Percentiles rank a stretch among this genome's conserved stretches.
These are phyloP conservation scores for Firmiana major DNA, from an alignment of 345 rosid species.

Conservation along the genomic window DNA sequence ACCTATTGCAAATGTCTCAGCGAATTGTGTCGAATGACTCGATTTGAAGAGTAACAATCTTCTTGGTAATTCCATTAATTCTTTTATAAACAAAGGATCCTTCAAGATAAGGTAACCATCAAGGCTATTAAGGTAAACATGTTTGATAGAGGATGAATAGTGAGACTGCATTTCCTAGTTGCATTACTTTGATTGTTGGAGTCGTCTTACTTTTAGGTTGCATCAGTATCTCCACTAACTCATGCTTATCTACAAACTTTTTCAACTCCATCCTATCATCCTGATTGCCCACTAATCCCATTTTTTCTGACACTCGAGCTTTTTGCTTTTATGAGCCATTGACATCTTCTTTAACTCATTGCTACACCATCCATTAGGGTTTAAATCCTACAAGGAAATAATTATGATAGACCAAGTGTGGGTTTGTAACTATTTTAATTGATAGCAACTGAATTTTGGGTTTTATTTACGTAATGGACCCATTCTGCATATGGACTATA, in stretches of 20 bases:
- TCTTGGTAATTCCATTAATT: not conserved
- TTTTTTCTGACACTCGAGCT: slow-evolving; percentile 8
- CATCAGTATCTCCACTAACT: slow-evolving; percentile 42
- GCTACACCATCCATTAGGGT: not conserved
- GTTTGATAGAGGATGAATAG: not conserved
- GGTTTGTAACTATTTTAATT: not conserved
- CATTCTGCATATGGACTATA: not conserved
- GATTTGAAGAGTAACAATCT: not conserved
- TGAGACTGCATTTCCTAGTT: slow-evolving; percentile 6
- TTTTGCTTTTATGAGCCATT: not conserved
- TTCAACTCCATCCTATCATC: slow-evolving; percentile 18
- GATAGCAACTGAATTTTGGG: not conserved
- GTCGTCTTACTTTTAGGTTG: slow-evolving; percentile 20
- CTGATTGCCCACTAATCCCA: slow-evolving; percentile 32
- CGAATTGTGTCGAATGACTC: not conserved
- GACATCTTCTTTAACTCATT: not conserved
- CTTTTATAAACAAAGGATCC: not conserved
- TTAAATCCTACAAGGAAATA: not conserved
- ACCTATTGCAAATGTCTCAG: not conserved
- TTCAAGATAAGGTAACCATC: not conserved
- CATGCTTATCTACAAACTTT: slow-evolving; percentile 27
- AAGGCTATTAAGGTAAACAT: slow-evolving; percentile 29
- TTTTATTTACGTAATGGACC: not conserved
- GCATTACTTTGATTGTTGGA: slow-evolving; percentile 31
- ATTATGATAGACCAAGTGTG: not conserved